A percentile compares a stretch with the other conserved stretches of the same genome.
Evolutionary conservation across 1,139 yeast species (phyloP).

Genomic region (Hanseniaspora uvarum): DNA sequence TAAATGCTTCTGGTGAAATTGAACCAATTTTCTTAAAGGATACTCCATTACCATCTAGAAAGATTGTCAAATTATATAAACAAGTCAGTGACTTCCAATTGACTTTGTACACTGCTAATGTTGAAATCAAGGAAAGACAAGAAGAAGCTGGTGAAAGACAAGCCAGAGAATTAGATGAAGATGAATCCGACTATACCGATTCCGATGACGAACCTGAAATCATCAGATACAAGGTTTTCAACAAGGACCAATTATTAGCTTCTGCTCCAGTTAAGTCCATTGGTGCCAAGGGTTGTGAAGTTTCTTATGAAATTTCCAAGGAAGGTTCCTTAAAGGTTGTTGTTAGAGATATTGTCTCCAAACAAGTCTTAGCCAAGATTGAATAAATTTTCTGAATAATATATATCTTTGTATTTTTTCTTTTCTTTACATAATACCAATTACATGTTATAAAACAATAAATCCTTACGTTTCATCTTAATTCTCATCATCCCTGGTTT

Average conservation of each 20-base stretch:
- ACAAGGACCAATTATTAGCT: slow-evolving; percentile 67
- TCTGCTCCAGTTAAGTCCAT: slow-evolving; percentile 68
- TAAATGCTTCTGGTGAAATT: slow-evolving; percentile 62
- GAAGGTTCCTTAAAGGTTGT: slow-evolving; percentile 74
- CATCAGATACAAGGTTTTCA: slow-evolving; percentile 59
- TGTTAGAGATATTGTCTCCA: slow-evolving; percentile 72
- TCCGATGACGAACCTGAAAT: slow-evolving; percentile 72
- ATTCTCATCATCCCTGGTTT: too few species aligned
- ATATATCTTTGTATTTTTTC: background rate
- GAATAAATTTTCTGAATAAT: slow-evolving; percentile 19
- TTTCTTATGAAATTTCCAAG: slow-evolving; percentile 70
- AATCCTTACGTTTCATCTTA: too few species aligned
- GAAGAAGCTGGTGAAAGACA: slow-evolving; percentile 37
- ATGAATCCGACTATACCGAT: slow-evolving; percentile 43
- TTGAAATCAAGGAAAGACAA: slow-evolving; percentile 66
- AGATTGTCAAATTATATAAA: slow-evolving; percentile 55
- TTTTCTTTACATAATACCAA: background rate
- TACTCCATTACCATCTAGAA: slow-evolving; percentile 88
- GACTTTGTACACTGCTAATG: slow-evolving; percentile 75
- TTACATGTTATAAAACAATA: too few species aligned
- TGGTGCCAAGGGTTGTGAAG: slow-evolving; percentile 60
- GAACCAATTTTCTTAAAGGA: slow-evolving; percentile 67
- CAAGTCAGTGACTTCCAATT: slow-evolving; percentile 56
- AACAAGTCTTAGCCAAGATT: slow-evolving; percentile 32
- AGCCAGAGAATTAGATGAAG: slow-evolving; percentile 44